Evolutionary conservation across 2,329 filamentous ascomycete genomes (phyloP), one percentile per base, ranked within the genome.

Genomic region (Shiraia bambusicola): DNA sequence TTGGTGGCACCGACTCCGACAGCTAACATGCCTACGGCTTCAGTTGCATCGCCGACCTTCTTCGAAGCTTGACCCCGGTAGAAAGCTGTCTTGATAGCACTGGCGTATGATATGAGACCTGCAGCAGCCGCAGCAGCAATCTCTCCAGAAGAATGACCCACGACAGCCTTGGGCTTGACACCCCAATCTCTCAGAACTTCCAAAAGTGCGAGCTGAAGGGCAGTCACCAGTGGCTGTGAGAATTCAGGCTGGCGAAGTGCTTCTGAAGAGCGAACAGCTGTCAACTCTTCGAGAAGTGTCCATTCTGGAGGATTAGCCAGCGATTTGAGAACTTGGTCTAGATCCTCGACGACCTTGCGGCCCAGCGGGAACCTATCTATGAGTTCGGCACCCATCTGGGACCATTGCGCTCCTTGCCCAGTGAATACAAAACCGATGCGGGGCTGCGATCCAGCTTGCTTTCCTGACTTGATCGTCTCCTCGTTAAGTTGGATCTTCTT

Each of bases 321-420:
- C 2, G 28, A 27, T 3, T 42, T 19, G 1, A 46, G 48, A 5
- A 32, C 33, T 3, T 12, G n/a, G 7, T 47, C 42, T 0, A 65
- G 46, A 6, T 52, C 17, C 7, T 51, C 40, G 5, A 64, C 35
- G 2, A 24, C 3, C n/a, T n/a, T 10, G 6, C 26, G 7, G 34
- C 34, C 9, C 1, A 33, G 28, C 22, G 24, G 19, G 10, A 34
- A 47, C 4, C 25, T 26, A 2, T 37, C 15, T 0, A 66, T 19
- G 3, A 54, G 40, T 9, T 37, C 46, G 14, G 26, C 33, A 3
- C 70, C 70, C 70, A 73, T 73, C 0, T 52, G 50, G 0, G 49
- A 32, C 67, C 69, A 74, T 25, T 73, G 71, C 0, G 70, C 70
- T n/a, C 72, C 72, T 37, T 74, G 72, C 2, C 72, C 72, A 0